These are phyloP conservation scores for Boletus insuetus DNA, from an alignment of 768 basidiomycete genomes.

Conservation along the genomic window DNA sequence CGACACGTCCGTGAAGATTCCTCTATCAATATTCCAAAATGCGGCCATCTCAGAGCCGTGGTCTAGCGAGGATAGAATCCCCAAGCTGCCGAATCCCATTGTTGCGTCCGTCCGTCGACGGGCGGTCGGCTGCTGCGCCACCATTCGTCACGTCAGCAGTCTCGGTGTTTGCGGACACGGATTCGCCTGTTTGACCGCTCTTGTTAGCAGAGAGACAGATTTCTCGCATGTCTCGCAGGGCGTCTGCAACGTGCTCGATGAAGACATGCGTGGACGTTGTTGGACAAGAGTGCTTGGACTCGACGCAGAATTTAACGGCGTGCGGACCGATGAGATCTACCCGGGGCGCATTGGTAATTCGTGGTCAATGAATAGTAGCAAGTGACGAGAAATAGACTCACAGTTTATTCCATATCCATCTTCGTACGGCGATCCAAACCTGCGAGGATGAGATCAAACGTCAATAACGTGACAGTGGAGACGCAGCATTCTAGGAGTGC, in stretches of 20 bases:
- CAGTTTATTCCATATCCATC: slow-evolving; percentile 96
- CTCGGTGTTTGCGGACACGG: background rate
- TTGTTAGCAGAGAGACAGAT: slow-evolving; percentile 38
- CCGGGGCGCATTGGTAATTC: background rate
- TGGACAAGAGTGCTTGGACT: slow-evolving; percentile 74
- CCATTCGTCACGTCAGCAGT: background rate
- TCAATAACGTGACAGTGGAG: slow-evolving; percentile 3
- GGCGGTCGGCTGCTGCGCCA: background rate
- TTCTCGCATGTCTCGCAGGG: slow-evolving; percentile 66
- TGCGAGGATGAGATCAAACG: slow-evolving; percentile 19
- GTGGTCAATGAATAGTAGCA: background rate
- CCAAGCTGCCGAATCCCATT: background rate
- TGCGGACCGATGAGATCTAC: slow-evolving; percentile 78
- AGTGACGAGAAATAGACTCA: slow-evolving; percentile 35
- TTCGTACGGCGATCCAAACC: slow-evolving; percentile 76
- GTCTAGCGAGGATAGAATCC: slow-evolving; percentile 8
- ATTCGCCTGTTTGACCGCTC: slow-evolving; percentile 5
- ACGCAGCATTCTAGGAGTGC: background rate
- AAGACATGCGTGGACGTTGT: slow-evolving; percentile 71
- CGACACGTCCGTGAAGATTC: background rate
- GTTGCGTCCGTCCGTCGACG: background rate
- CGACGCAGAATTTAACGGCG: slow-evolving; percentile 88
- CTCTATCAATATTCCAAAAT: background rate
- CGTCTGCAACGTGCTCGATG: slow-evolving; percentile 56
- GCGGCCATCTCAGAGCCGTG: slow-evolving; percentile 15